Conservation (phyloP, 495 filamentous ascomycete species). For the Talaromyces nanjingensis region DNA sequence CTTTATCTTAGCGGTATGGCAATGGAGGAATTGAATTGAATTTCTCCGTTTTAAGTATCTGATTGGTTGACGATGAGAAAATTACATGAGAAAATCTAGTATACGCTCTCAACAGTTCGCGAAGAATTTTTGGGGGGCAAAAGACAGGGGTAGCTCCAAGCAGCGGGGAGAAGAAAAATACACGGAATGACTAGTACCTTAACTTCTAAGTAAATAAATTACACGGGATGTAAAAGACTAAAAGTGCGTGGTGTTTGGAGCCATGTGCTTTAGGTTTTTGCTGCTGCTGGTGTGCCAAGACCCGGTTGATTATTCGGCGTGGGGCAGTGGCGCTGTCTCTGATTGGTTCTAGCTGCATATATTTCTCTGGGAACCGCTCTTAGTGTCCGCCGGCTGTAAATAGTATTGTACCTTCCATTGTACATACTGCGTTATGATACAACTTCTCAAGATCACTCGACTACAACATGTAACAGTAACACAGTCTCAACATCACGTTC, state of each 20-base stretch:
- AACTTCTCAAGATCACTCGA: neutral
- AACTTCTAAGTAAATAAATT: neutral
- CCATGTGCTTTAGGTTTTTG: neutral
- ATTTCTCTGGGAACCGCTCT: slow-evolving; percentile 1
- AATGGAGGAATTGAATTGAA: neutral
- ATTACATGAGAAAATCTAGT: neutral
- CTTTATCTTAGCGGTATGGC: neutral
- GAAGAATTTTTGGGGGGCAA: neutral
- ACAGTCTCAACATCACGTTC: neutral
- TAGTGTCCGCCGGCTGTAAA: neutral
- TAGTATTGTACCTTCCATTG: neutral
- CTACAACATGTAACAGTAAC: neutral
- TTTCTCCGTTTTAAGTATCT: neutral
- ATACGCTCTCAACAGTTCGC: neutral
- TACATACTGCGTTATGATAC: neutral
- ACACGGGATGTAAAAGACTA: neutral
- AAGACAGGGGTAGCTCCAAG: neutral
- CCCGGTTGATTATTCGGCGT: neutral
- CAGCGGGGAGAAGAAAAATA: neutral
- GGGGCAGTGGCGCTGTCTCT: neutral
- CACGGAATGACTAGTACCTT: neutral
- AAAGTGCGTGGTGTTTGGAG: neutral
- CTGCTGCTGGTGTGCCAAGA: neutral
- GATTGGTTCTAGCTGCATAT: neutral
- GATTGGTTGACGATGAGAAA: neutral